Percentiles rank a stretch among this genome's conserved stretches.
Evolutionary conservation across 306 rosid genomes (phyloP).

Genomic region (Gynostemma pentaphyllum): DNA sequence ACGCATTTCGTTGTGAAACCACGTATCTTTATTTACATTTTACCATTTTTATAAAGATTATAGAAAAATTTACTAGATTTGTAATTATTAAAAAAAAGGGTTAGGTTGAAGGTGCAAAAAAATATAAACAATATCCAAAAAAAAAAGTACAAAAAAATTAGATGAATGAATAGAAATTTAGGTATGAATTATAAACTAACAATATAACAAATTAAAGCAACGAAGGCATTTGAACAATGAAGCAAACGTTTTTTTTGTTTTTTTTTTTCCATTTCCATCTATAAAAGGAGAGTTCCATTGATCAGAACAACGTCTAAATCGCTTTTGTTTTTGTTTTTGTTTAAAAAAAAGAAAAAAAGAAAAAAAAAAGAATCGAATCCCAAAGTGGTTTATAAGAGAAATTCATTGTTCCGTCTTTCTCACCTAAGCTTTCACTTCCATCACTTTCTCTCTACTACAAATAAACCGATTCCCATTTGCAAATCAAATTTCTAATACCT

Average conservation of each 20-base stretch:
- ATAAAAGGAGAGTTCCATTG: conserved; percentile 29
- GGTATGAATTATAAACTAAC: not conserved
- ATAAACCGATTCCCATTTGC: not conserved
- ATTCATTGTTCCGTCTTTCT: conserved; percentile 27
- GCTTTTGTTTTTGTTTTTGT: no score
- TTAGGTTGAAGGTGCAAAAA: no score
- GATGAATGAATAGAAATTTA: not conserved
- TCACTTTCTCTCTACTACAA: not conserved
- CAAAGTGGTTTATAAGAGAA: conserved; percentile 30
- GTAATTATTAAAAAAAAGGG: no score
- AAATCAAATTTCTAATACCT: no score
- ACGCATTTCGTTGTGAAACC: no score
- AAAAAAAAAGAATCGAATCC: conserved; percentile 44
- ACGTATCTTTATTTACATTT: no score
- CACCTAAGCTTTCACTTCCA: not conserved
- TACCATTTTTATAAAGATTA: no score
- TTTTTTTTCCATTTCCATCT: not conserved
- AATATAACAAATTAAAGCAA: no score
- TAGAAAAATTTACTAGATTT: no score
- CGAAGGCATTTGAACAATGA: not conserved
- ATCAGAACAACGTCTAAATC: conserved; percentile 53
- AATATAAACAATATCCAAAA: no score
- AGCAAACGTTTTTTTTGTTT: not conserved
- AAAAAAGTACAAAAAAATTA: not conserved
- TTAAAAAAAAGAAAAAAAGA: no score